A percentile compares a stretch with the other conserved stretches of the same genome.
These are phyloP conservation scores for Sclerotinia sclerotiorum DNA, from an alignment of 2,329 filamentous ascomycete genomes.

Conservation along the genomic window DNA sequence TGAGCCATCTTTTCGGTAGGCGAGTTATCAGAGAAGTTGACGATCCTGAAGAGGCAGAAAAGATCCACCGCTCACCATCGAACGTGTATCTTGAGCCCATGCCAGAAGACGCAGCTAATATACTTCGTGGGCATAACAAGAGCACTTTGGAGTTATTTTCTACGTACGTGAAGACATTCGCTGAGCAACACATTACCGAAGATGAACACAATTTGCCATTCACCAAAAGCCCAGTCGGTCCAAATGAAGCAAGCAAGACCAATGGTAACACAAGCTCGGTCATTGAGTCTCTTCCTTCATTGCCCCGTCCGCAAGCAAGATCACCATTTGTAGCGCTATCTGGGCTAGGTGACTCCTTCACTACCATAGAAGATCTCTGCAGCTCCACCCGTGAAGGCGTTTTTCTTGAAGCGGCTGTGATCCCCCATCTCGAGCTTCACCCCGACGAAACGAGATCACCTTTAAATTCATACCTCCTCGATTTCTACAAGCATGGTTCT, in stretches of 20 bases:
- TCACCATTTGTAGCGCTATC: constrained; percentile 73
- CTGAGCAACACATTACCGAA: constrained; percentile 55
- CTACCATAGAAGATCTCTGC: constrained; percentile 66
- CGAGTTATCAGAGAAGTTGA: constrained; percentile 51
- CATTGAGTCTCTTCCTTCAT: constrained; percentile 34
- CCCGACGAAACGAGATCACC: constrained; percentile 52
- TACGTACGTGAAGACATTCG: constrained; percentile 67
- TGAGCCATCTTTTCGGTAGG: constrained; percentile 70
- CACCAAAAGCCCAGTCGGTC: constrained; percentile 35
- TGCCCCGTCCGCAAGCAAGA: constrained; percentile 51
- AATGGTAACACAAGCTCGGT: constrained; percentile 26
- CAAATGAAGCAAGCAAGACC: background rate
- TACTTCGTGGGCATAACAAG: constrained; percentile 62
- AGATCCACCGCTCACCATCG: constrained; percentile 59
- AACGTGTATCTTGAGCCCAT: constrained; percentile 64
- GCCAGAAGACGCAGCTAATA: constrained; percentile 54
- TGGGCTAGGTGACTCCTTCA: constrained; percentile 63
- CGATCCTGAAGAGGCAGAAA: constrained; percentile 49
- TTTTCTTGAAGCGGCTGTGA: constrained; percentile 71
- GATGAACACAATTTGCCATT: constrained; percentile 38
- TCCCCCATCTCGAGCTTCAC: constrained; percentile 66
- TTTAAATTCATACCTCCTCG: constrained; percentile 68
- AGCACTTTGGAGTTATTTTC: constrained; percentile 62
- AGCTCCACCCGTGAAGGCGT: constrained; percentile 63
- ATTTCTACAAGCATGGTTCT: constrained; percentile 76